These are phyloP conservation scores for Yamagishiella unicocca DNA, from an alignment of 139 green algal genomes.

Conservation along the genomic window DNA sequence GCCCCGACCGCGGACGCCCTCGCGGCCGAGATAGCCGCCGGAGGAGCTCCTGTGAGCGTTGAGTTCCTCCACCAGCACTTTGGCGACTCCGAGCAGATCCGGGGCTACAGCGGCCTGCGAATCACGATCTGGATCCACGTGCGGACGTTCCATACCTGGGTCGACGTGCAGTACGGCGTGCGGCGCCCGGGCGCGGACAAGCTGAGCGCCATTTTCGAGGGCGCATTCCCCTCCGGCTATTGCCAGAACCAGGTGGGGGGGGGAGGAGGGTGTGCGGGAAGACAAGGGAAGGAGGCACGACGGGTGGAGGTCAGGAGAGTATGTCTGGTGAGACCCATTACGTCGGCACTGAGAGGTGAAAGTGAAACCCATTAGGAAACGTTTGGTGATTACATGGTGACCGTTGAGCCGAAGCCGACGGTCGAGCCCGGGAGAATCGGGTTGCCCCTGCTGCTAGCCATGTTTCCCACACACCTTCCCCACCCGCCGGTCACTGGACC, in stretches of 20 bases:
- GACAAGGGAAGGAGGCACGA: too few relatives aligned
- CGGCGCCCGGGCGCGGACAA: conserved; percentile 62
- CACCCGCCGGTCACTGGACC: too few relatives aligned
- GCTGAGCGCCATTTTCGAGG: conserved; percentile 44
- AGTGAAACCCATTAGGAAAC: background rate
- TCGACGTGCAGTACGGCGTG: conserved; percentile 66
- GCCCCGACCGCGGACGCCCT: conserved; percentile 12
- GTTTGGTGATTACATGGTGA: background rate
- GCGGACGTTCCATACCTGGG: conserved; percentile 55
- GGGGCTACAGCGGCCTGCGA: conserved; percentile 56
- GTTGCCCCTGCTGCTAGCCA: too few relatives aligned
- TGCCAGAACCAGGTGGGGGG: conserved; percentile 21
- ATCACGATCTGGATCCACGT: conserved; percentile 67
- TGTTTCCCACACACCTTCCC: too few relatives aligned
- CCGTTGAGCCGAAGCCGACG: background rate
- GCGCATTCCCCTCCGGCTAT: conserved; percentile 53
- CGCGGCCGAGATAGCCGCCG: conserved; percentile 44
- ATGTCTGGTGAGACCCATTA: too few relatives aligned
- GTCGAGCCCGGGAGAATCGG: too few relatives aligned
- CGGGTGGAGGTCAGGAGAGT: too few relatives aligned
- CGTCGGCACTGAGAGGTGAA: background rate
- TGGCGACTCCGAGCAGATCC: conserved; percentile 52
- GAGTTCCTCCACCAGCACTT: conserved; percentile 66
- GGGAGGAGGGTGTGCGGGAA: background rate
- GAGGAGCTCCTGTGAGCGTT: conserved; percentile 33